phyloP scores from a whole-genome alignment of 805 yeast species.

The Yarrowia keelungensis region DNA sequence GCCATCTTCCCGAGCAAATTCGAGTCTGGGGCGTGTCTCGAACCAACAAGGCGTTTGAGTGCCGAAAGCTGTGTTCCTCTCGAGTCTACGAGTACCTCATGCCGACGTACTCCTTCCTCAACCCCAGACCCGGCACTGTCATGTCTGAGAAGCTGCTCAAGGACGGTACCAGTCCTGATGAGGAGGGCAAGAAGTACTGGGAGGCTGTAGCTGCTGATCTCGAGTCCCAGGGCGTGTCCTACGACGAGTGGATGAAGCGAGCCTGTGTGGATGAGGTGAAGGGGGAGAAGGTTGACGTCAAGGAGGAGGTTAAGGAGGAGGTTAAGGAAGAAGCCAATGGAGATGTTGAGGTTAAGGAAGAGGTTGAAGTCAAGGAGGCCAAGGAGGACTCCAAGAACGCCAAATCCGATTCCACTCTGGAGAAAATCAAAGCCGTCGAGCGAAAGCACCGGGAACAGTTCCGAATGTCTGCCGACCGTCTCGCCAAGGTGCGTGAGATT shows the following conservation, averaged over 20 bases:
- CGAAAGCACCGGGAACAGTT: conserved; percentile 70
- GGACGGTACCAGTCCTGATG: conserved; percentile 60
- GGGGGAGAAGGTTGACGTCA: conserved; percentile 6
- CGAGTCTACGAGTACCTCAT: conserved; percentile 91
- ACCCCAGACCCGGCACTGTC: conserved; percentile 81
- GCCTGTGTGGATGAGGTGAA: conserved; percentile 47
- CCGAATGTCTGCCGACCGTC: conserved; percentile 67
- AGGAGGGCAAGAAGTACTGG: conserved; percentile 85
- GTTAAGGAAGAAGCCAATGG: neutral
- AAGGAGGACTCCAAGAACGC: neutral
- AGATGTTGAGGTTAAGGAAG: conserved; percentile 19
- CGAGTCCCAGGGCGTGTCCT: conserved; percentile 52
- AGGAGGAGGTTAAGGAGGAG: conserved; percentile 25
- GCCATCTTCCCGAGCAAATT: conserved; percentile 79
- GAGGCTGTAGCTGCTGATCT: conserved; percentile 54
- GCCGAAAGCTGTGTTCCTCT: conserved; percentile 95
- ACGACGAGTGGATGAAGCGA: conserved; percentile 41
- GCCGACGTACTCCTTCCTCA: conserved; percentile 88
- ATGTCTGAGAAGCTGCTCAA: conserved; percentile 70
- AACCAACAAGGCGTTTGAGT: conserved; percentile 89
- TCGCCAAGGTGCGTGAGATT: conserved; percentile 68
- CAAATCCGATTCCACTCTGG: conserved; percentile 1
- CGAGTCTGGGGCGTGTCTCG: conserved; percentile 93
- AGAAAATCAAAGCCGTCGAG: conserved; percentile 53
- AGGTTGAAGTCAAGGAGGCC: conserved; percentile 1